These are phyloP conservation scores for Vishniacozyma victoriae DNA, from an alignment of 768 basidiomycete genomes.

Conservation along the genomic window DNA sequence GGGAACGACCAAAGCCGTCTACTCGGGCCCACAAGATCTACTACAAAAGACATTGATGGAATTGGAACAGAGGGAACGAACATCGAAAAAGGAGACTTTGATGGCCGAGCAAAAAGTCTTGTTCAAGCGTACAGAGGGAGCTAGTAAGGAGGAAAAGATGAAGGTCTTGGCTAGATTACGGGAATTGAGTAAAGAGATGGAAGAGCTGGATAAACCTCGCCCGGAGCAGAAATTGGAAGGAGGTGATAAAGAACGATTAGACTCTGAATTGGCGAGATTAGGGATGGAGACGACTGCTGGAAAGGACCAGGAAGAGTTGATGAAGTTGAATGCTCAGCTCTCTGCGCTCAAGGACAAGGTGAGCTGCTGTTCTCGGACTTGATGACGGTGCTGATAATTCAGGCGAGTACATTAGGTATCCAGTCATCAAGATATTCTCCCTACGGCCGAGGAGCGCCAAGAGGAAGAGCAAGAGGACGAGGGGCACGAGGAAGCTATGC, in stretches of 20 bases:
- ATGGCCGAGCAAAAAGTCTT: conserved; percentile 84
- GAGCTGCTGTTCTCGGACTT: conserved; percentile 37
- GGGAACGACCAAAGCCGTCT: conserved; percentile 38
- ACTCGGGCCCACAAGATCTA: conserved; percentile 46
- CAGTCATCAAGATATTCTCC: conserved; percentile 47
- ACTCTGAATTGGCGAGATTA: conserved; percentile 70
- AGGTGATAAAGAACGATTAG: conserved; percentile 50
- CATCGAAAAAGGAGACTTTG: conserved; percentile 61
- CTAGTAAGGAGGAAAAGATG: conserved; percentile 69
- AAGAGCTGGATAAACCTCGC: conserved; percentile 45
- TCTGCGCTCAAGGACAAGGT: conserved; percentile 49
- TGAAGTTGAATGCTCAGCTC: conserved; percentile 32
- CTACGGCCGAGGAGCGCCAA: conserved; percentile 51
- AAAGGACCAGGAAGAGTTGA: conserved; percentile 35
- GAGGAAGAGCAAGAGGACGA: conserved; percentile 61
- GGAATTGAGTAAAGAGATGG: conserved; percentile 75
- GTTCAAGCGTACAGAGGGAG: conserved; percentile 60
- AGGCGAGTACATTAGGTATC: conserved; percentile 50
- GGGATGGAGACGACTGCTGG: conserved; percentile 50
- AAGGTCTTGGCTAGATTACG: conserved; percentile 68
- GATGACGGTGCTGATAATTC: conserved; percentile 34
- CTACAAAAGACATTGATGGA: conserved; percentile 34
- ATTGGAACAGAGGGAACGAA: conserved; percentile 31
- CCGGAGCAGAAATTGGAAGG: conserved; percentile 28
- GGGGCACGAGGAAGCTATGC: conserved; percentile 63